phyloP scores from a whole-genome alignment of 139 green algal genomes.

The Spirogloea muscicola region DNA sequence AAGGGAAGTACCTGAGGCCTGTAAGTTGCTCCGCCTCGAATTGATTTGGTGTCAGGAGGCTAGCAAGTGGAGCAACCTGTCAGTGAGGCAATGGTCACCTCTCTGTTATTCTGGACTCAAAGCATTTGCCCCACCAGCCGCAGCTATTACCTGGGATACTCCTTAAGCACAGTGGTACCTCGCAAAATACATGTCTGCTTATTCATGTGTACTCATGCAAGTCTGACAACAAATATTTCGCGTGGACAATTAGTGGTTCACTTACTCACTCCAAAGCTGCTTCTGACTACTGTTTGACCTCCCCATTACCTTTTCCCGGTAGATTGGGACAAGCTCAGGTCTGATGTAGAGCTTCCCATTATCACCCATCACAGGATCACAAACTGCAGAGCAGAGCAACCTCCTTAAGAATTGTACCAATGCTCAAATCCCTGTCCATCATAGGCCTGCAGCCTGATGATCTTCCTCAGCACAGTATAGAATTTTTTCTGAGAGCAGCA shows the following conservation, averaged over 20 bases:
- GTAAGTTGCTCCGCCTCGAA: constrained; percentile 83
- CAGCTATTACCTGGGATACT: too few species aligned
- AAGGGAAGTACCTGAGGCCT: constrained; percentile 44
- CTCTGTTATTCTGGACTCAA: too few species aligned
- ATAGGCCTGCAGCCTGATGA: not conserved
- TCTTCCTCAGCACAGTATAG: not conserved
- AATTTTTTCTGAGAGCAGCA: not conserved
- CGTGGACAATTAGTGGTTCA: too few species aligned
- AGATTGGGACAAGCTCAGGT: constrained; percentile 68
- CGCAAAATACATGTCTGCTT: too few species aligned
- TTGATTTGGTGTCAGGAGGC: constrained; percentile 82
- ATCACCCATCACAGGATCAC: constrained; percentile 92
- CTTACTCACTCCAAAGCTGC: too few species aligned
- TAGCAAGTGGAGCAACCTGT: constrained; percentile 65
- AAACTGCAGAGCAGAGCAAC: constrained; percentile 61
- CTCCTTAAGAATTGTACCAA: not conserved
- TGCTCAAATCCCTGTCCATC: not conserved
- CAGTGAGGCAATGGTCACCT: too few species aligned
- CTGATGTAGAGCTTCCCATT: constrained; percentile 78
- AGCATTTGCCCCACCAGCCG: too few species aligned
- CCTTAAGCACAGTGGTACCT: too few species aligned
- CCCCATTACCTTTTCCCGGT: constrained; percentile 45
- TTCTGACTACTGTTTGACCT: too few species aligned
- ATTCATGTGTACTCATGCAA: too few species aligned
- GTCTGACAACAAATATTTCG: too few species aligned